phyloP scores from a whole-genome alignment of 306 rosid genomes.

The Pachyrhizus erosus region DNA sequence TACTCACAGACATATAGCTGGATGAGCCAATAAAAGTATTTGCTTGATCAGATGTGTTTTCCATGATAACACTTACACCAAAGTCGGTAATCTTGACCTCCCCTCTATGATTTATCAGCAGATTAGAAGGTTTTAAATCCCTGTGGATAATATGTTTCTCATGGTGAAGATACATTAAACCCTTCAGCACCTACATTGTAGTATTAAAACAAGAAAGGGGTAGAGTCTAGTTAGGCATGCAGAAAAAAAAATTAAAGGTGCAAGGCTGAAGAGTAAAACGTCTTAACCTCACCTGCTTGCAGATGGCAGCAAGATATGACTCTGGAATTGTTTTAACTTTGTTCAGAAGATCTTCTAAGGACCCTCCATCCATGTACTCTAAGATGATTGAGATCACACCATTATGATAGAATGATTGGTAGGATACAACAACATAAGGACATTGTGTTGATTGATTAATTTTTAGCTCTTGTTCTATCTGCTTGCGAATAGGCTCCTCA shows the following conservation, averaged over 20 bases:
- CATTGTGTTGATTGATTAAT: conserved; percentile 91
- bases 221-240: conserved; percentile 1
- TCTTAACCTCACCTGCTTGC: conserved; percentile 73
- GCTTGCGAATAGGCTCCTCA: conserved; percentile 72
- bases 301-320: conserved; percentile 75
- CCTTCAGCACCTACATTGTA: conserved; percentile 75
- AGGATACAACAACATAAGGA: conserved; percentile 81
- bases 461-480: conserved; percentile 80
- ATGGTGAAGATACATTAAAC: conserved; percentile 90
- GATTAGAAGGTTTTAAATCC: conserved; percentile 92
- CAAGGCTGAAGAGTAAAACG: background rate
- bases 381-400: conserved; percentile 87
- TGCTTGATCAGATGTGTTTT: conserved; percentile 83
- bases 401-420: conserved; percentile 78
- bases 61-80: conserved; percentile 91
- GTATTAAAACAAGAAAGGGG: conserved; percentile 20
- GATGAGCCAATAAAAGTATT: conserved; percentile 88
- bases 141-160: conserved; percentile 90
- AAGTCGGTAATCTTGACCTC: conserved; percentile 96
- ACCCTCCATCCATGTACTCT: conserved; percentile 99
- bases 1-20: conserved; percentile 98
- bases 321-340: conserved; percentile 84
- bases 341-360: conserved; percentile 79
- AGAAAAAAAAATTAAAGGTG: background rate
- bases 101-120: conserved; percentile 89